Percentiles rank a stretch among this genome's conserved stretches.
Conservation (phyloP, 345 rosid genomes). For the Brassica incana region DNA sequence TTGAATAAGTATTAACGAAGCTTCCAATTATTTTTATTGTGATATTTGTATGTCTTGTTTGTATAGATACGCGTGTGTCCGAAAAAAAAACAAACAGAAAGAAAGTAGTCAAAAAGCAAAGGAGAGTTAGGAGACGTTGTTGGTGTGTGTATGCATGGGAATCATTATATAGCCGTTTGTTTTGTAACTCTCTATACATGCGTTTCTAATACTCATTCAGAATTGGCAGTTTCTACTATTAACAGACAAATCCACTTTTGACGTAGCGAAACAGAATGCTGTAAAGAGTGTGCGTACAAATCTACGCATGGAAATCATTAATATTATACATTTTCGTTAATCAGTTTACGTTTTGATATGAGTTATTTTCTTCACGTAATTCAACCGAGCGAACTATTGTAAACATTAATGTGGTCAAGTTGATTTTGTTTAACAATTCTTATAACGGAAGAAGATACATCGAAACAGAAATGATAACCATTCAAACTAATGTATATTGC, state of each 20-base stretch:
- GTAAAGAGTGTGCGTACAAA: background rate
- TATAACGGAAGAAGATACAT: background rate
- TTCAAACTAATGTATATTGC: background rate
- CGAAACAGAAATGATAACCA: background rate
- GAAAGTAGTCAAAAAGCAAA: constrained; percentile 4
- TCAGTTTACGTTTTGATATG: no score
- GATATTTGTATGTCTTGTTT: background rate
- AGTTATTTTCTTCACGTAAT: background rate
- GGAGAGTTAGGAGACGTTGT: background rate
- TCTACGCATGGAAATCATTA: background rate
- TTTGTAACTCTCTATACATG: background rate
- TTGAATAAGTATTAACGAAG: background rate
- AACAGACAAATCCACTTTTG: background rate
- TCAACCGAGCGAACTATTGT: background rate
- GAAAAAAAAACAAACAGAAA: background rate
- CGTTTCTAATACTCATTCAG: background rate
- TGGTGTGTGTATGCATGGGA: background rate
- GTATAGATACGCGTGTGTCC: background rate
- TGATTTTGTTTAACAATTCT: no score
- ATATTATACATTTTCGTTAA: background rate
- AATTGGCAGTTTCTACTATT: background rate
- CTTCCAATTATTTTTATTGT: background rate
- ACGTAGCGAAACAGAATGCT: background rate
- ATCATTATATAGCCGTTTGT: constrained; percentile 10
- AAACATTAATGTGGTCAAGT: background rate